These are phyloP conservation scores for Hanseniaspora thailandica DNA, from an alignment of 805 yeast species.

Conservation along the genomic window DNA sequence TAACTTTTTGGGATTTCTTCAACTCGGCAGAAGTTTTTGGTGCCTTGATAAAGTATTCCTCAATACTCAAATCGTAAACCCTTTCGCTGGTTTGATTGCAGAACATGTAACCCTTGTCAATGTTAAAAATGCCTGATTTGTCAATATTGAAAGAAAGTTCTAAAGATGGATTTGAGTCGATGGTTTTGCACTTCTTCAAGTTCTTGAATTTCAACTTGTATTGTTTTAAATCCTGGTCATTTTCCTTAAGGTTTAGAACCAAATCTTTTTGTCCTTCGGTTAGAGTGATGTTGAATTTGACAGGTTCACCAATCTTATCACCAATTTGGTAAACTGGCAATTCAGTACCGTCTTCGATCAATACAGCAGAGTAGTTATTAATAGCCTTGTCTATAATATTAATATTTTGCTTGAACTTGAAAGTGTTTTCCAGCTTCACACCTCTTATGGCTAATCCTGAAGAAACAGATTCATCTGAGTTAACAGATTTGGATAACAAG, in stretches of 20 bases:
- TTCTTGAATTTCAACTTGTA: not conserved
- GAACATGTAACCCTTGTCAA: conserved; percentile 16
- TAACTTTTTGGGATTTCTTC: conserved; percentile 33
- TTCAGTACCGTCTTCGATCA: conserved; percentile 24
- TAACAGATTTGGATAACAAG: conserved; percentile 64
- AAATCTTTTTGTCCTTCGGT: conserved; percentile 21
- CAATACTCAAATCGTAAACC: not conserved
- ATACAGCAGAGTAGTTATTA: conserved; percentile 34
- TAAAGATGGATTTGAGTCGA: not conserved
- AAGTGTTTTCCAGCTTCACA: conserved; percentile 56
- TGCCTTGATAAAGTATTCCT: not conserved
- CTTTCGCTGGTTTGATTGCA: conserved; percentile 17
- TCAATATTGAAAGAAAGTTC: conserved; percentile 16
- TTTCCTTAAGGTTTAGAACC: not conserved
- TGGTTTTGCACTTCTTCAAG: not conserved
- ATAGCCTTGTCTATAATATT: conserved; percentile 45
- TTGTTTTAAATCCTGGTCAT: not conserved
- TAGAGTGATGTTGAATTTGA: conserved; percentile 33
- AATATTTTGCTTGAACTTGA: conserved; percentile 48
- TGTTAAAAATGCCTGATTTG: conserved; percentile 19
- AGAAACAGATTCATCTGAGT: conserved; percentile 91
- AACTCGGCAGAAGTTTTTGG: conserved; percentile 19
- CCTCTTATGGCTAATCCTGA: conserved; percentile 83
- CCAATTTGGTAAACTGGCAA: not conserved
- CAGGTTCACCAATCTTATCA: conserved; percentile 33